A percentile compares a stretch with the other conserved stretches of the same genome.
These are phyloP conservation scores for Pyrrhoderma lamaoense DNA, from an alignment of 1,284 basidiomycete genomes.

Conservation along the genomic window DNA sequence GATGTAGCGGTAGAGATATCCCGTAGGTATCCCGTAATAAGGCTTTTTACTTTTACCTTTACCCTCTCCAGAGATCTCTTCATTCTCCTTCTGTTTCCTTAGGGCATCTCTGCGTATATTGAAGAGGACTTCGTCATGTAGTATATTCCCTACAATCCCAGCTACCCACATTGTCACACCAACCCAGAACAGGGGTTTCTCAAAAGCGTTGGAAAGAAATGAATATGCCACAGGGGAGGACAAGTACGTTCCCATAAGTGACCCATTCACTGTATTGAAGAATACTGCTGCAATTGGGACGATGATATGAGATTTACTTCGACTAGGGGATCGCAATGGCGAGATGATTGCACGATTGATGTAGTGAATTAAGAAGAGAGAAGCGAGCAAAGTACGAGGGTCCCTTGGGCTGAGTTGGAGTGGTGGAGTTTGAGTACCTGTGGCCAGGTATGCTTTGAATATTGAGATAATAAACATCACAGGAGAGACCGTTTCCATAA, in stretches of 20 bases:
- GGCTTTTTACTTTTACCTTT: slow-evolving; percentile 5
- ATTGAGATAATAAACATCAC: slow-evolving; percentile 46
- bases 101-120: slow-evolving; percentile 49
- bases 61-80: slow-evolving; percentile 12
- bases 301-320: slow-evolving; percentile 68
- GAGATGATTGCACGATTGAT: slow-evolving; percentile 76
- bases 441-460: slow-evolving; percentile 39
- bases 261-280: slow-evolving; percentile 75
- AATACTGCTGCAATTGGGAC: slow-evolving; percentile 51
- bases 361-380: slow-evolving; percentile 73
- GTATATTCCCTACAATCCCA: slow-evolving; percentile 75
- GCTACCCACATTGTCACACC: slow-evolving; percentile 60
- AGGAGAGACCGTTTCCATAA: slow-evolving; percentile 83
- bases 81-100: slow-evolving; percentile 16
- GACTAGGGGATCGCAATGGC: slow-evolving; percentile 75
- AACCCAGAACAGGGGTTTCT: slow-evolving; percentile 46
- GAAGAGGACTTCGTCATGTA: slow-evolving; percentile 85
- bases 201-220: slow-evolving; percentile 25
- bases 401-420: slow-evolving; percentile 19
- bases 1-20: slow-evolving; percentile 69
- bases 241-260: slow-evolving; percentile 62
- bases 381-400: slow-evolving; percentile 36
- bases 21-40: slow-evolving; percentile 79
- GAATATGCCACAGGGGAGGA: slow-evolving; percentile 40
- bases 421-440: slow-evolving; percentile 18